Percentiles rank a stretch among this genome's conserved stretches.
phyloP scores from a whole-genome alignment of 2,329 filamentous ascomycete species.

The Penicillium corylophilum region DNA sequence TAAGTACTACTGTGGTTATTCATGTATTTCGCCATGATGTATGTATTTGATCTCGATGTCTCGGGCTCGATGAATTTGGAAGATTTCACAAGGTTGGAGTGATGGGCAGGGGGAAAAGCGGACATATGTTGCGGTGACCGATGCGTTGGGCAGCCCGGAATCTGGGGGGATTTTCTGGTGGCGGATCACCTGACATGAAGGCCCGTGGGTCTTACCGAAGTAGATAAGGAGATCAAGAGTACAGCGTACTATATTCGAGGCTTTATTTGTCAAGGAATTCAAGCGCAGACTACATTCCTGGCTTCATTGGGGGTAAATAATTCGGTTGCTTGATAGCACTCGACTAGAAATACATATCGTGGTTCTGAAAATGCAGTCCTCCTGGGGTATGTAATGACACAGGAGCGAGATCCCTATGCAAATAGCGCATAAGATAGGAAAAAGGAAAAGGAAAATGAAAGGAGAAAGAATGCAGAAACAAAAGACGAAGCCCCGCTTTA shows the following conservation, averaged over 20 bases:
- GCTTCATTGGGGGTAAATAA: neutral
- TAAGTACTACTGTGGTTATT: constrained; percentile 71
- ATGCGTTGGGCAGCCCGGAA: neutral
- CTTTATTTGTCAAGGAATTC: neutral
- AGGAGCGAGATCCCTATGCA: constrained; percentile 1
- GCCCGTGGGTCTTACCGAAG: neutral
- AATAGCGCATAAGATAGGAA: neutral
- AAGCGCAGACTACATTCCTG: neutral
- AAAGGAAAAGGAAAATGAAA: neutral
- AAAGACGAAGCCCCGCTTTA: neutral
- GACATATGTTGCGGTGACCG: neutral
- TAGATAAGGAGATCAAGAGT: too few relatives aligned
- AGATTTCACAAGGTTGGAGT: neutral
- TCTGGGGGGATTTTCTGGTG: constrained; percentile 1
- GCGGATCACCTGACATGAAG: constrained; percentile 11
- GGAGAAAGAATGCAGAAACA: neutral
- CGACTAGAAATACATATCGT: constrained; percentile 12
- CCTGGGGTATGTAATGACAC: constrained; percentile 3
- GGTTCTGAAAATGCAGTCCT: constrained; percentile 3
- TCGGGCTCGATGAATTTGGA: neutral
- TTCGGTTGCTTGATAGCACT: neutral
- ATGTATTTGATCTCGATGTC: constrained; percentile 9
- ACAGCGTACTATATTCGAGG: too few relatives aligned
- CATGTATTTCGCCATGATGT: constrained; percentile 51
- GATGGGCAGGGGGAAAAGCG: constrained; percentile 1